Evolutionary conservation across 306 rosid genomes (phyloP).

Genomic region (Gastrolobium villosum): DNA sequence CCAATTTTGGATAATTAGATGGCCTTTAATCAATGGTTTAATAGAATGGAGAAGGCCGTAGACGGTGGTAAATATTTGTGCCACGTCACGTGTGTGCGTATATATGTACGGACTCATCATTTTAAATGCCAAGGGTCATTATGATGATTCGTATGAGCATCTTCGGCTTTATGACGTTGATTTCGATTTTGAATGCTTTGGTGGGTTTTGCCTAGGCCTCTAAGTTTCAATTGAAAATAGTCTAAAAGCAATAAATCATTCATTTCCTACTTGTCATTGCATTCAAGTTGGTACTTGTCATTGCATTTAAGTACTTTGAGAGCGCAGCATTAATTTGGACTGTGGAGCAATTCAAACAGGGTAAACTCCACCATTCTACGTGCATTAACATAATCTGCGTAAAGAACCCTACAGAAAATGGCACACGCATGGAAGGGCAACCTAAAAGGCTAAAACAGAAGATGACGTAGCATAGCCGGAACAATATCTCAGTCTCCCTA

Average conservation of each 20-base stretch:
- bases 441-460: not conserved
- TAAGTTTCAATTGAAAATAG: not conserved
- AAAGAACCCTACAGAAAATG: not conserved
- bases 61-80: conserved; percentile 46
- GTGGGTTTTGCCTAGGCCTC: not conserved
- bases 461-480: not conserved
- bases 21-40: conserved; percentile 43
- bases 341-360: not conserved
- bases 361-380: not conserved
- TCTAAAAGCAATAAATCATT: not conserved
- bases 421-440: not conserved
- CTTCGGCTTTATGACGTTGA: conserved; percentile 1
- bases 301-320: not conserved
- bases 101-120: conserved; percentile 32
- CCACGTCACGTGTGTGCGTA: conserved; percentile 13
- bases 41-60: conserved; percentile 49
- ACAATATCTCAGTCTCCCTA: not conserved
- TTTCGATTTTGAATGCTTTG: not conserved
- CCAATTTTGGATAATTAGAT: conserved; percentile 54
- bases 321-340: not conserved
- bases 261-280: not conserved
- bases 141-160: conserved; percentile 21
- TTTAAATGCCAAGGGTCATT: conserved; percentile 8
- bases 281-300: not conserved
- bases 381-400: not conserved